phyloP scores from a whole-genome alignment of 352 stramenopile genomes.

The Phytophthora pistaciae region DNA sequence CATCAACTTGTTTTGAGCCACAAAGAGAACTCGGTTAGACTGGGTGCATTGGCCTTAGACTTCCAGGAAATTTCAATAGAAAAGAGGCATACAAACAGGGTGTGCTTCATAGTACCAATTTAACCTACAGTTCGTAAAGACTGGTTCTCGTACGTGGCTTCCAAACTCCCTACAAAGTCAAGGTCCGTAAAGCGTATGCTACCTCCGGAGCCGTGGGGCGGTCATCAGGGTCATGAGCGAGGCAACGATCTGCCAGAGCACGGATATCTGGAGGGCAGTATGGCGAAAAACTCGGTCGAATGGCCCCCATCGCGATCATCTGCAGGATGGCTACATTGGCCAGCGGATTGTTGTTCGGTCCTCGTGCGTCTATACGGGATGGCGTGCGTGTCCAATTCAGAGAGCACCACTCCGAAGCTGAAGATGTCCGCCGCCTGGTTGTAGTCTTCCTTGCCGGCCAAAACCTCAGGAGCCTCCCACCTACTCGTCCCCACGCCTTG shows the following conservation, averaged over 20 bases:
- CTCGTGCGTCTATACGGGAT: conserved; percentile 46
- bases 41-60: no score
- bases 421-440: conserved; percentile 40
- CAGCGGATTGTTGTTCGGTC: conserved; percentile 33
- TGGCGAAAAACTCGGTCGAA: conserved; percentile 20
- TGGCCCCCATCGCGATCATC: conserved; percentile 42
- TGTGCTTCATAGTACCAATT: no score
- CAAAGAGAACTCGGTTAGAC: no score
- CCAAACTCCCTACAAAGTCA: conserved; percentile 2
- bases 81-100: no score
- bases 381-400: conserved; percentile 39
- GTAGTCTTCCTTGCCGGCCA: conserved; percentile 26
- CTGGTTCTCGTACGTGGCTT: no score
- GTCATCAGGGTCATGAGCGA: conserved; percentile 40
- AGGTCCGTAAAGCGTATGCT: conserved; percentile 47
- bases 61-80: no score
- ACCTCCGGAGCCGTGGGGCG: conserved; percentile 50
- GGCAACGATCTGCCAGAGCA: conserved; percentile 40
- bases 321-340: conserved; percentile 52
- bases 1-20: no score
- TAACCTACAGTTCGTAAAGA: no score
- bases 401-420: conserved; percentile 48
- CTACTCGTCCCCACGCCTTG: conserved; percentile 35
- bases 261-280: conserved; percentile 29
- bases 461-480: conserved; percentile 37